Conservation (phyloP, 805 yeast genomes). For the Yarrowia keelungensis region DNA sequence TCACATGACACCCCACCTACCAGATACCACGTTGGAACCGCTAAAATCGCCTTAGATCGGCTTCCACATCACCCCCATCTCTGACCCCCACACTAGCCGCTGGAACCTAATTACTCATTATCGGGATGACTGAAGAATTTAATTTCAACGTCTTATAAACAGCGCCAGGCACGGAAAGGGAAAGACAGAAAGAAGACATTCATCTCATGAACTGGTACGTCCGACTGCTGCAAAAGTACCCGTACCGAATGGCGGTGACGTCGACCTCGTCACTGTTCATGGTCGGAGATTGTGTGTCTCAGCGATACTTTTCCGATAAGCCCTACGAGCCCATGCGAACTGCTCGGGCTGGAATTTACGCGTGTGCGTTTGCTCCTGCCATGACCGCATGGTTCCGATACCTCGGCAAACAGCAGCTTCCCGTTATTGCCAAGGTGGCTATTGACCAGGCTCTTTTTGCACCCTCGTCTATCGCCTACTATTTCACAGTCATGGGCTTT, state of each 20-base stretch:
- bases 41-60: no score
- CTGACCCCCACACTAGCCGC: slow-evolving; percentile 27
- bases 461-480: slow-evolving; percentile 74
- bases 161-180: not conserved
- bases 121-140: slow-evolving; percentile 4
- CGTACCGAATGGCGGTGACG: slow-evolving; percentile 35
- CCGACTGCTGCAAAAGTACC: slow-evolving; percentile 34
- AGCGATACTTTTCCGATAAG: slow-evolving; percentile 6
- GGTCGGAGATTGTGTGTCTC: slow-evolving; percentile 37
- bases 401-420: slow-evolving; percentile 54
- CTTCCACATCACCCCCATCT: no score
- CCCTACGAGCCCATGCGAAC: slow-evolving; percentile 64
- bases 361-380: slow-evolving; percentile 77
- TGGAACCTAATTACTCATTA: slow-evolving; percentile 23
- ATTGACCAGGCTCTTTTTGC: slow-evolving; percentile 80
- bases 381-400: slow-evolving; percentile 74
- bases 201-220: slow-evolving; percentile 36
- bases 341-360: slow-evolving; percentile 69
- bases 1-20: no score
- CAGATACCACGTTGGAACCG: no score
- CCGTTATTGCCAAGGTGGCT: slow-evolving; percentile 57
- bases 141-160: not conserved
- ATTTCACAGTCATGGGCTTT: slow-evolving; percentile 69
- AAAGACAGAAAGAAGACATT: not conserved
- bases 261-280: slow-evolving; percentile 33